phyloP scores from a whole-genome alignment of 371 early-diverging fungal genomes.

The Dichotomocladium elegans region DNA sequence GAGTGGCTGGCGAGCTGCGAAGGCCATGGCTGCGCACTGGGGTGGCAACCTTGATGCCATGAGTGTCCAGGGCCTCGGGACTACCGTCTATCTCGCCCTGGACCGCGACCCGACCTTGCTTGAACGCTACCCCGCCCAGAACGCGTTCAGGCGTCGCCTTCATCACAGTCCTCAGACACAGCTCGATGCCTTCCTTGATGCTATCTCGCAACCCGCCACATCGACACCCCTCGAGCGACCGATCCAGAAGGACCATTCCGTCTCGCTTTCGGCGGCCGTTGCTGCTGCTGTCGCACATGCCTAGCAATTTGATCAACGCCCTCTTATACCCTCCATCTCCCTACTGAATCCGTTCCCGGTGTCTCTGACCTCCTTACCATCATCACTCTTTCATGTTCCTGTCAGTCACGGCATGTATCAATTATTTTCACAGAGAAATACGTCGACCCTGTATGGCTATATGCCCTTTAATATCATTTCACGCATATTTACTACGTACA shows the following conservation, averaged over 20 bases:
- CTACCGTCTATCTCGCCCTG: slow-evolving; percentile 70
- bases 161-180: slow-evolving; percentile 19
- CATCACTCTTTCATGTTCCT: too few relatives aligned
- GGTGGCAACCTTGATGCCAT: slow-evolving; percentile 71
- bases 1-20: slow-evolving; percentile 31
- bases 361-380: too few relatives aligned
- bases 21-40: slow-evolving; percentile 60
- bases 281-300: slow-evolving; percentile 39
- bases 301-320: slow-evolving; percentile 10
- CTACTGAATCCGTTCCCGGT: too few relatives aligned
- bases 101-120: slow-evolving; percentile 50
- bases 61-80: slow-evolving; percentile 72
- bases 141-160: background rate
- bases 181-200: slow-evolving; percentile 30
- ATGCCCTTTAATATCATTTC: too few relatives aligned
- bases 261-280: slow-evolving; percentile 33
- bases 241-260: slow-evolving; percentile 27
- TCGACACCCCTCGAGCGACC: slow-evolving; percentile 9
- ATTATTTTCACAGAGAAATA: too few relatives aligned
- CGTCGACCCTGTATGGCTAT: too few relatives aligned
- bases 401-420: too few relatives aligned
- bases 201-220: slow-evolving; percentile 23
- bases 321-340: too few relatives aligned
- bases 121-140: slow-evolving; percentile 45
- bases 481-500: too few relatives aligned